Base-by-base conservation (phyloP, 805 yeast species). In the Yarrowia sp. region DNA sequence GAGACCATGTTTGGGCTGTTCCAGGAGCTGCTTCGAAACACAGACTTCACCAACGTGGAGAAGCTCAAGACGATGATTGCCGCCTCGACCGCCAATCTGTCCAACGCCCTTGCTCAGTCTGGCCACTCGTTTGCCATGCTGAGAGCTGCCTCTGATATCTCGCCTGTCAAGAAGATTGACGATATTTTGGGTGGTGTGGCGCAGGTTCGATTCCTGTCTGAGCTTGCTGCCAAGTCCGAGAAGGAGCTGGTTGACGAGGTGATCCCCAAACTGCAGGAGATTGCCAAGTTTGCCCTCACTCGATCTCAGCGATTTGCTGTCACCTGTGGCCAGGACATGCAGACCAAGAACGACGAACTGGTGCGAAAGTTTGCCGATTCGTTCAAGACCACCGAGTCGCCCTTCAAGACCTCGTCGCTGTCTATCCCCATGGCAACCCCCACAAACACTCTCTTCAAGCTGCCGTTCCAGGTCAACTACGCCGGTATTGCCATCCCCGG, bases 391-490 rank as follows among this genome's bases (percentile, higher is more conserved):
- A 67, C 69, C 47, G 55, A 50, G 6, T 36, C 56, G 24, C 56
- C 47, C 15, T 52, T 39, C 60, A 40, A 24, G 20, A 33, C 49
- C 34, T 49, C 60, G n/a, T 42, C 50, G 17, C n/a, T 64, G 34
- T 64, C 67, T 10, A 46, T 61, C n/a, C 67, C 67, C 50, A 52
- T 40, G 50, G 7, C 4, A 5, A 20, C 12, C 1, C 52, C 60
- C 6, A 34, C 36, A 15, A 79, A 84, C 42, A 83, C 87, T 0
- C 81, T 85, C 70, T 82, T 92, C 66, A 81, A 86, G 69, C 81
- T 94, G 70, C 97, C 98, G 24, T 91, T 90, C 78, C 98, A 92
- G 74, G 96, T 94, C 3, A 88, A 91, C 55, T 94, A 92, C 74
- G 84, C 95, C 0, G 89, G 97, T 0, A 79, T 85, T 24, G 88